Evolutionary conservation across 2,329 filamentous ascomycete genomes (phyloP).

Genomic region (Pseudogymnoascus sp.): DNA sequence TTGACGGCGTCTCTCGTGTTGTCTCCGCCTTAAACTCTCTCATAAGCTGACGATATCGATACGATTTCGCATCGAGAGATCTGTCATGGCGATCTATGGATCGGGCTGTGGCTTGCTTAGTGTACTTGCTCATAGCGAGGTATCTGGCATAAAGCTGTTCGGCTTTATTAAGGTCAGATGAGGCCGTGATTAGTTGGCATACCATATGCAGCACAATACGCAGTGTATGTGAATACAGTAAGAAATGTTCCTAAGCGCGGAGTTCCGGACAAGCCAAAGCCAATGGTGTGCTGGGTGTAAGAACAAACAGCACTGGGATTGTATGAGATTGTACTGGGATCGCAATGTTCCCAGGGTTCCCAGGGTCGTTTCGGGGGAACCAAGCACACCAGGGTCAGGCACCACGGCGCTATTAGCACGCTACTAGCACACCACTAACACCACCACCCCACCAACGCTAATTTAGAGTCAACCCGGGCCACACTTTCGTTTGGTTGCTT

Average conservation of each 20-base stretch:
- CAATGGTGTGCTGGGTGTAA: not conserved
- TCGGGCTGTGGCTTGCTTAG: not conserved
- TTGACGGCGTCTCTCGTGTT: not conserved
- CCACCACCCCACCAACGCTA: constrained; percentile 1
- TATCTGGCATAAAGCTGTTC: not conserved
- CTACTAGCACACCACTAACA: not conserved
- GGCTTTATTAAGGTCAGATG: not conserved
- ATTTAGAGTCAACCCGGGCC: not conserved
- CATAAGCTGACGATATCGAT: not conserved
- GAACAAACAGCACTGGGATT: not conserved
- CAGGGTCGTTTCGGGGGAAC: not conserved
- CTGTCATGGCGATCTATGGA: not conserved
- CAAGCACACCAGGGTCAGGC: not conserved
- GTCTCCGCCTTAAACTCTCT: not conserved
- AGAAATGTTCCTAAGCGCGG: not conserved
- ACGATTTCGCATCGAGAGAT: not conserved
- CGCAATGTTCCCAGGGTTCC: not conserved
- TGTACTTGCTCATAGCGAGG: not conserved
- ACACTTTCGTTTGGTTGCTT: not conserved
- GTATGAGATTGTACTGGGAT: not conserved
- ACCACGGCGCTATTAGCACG: not conserved
- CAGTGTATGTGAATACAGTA: not conserved
- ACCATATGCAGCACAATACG: not conserved
- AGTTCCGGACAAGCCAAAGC: not conserved
- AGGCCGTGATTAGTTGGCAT: not conserved